Conservation (phyloP, 2,329 filamentous ascomycete species). For the Cadophora sp. region DNA sequence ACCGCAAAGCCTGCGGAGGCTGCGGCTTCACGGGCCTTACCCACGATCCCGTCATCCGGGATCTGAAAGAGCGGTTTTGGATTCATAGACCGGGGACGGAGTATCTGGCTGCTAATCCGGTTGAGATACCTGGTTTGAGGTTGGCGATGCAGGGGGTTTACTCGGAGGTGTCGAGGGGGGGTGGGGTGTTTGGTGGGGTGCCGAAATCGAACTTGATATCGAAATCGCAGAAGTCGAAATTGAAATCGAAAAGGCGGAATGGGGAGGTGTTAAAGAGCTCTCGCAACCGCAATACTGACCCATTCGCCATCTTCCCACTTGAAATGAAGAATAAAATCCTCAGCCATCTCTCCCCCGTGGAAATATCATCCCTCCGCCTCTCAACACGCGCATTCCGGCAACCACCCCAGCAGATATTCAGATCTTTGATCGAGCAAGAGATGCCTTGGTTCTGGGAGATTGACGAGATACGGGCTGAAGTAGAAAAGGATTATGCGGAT, state of each 20-base stretch:
- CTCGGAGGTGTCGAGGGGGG: background rate
- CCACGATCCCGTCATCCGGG: slow-evolving; percentile 9
- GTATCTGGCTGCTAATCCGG: slow-evolving; percentile 27
- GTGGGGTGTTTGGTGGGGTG: slow-evolving; percentile 4
- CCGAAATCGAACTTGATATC: background rate
- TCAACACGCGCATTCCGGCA: slow-evolving; percentile 22
- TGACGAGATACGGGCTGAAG: slow-evolving; percentile 12
- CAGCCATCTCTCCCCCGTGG: background rate
- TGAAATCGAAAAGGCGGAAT: background rate
- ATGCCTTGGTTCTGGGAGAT: slow-evolving; percentile 28
- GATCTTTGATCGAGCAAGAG: slow-evolving; percentile 20
- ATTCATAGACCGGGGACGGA: slow-evolving; percentile 24
- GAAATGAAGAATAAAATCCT: slow-evolving; percentile 21
- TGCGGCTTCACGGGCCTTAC: slow-evolving; percentile 25
- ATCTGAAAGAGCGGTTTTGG: slow-evolving; percentile 20
- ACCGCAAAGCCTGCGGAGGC: slow-evolving; percentile 18
- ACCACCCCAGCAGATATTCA: slow-evolving; percentile 16
- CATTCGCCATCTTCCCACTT: slow-evolving; percentile 11
- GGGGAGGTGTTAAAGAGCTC: background rate
- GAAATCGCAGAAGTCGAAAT: background rate
- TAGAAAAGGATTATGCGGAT: background rate
- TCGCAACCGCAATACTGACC: slow-evolving; percentile 19
- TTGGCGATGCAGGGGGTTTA: slow-evolving; percentile 6
- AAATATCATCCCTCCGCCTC: slow-evolving; percentile 9
- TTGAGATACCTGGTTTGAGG: slow-evolving; percentile 23